Conservation (phyloP, 371 early-diverging fungal species). For the Mucor indicus region DNA sequence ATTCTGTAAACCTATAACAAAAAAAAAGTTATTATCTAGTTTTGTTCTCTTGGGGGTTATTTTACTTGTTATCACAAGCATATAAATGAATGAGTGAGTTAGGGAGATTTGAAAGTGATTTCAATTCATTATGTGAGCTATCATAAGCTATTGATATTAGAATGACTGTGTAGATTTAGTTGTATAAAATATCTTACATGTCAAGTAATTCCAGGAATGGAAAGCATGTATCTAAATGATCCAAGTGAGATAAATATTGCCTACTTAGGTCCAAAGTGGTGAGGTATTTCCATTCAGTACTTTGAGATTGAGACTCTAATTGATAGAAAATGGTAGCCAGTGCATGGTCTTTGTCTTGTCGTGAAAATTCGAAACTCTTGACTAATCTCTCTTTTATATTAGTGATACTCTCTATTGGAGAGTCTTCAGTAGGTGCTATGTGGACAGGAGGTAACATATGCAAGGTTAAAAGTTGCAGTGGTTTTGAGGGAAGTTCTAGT, state of each 20-base stretch:
- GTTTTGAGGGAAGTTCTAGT: neutral
- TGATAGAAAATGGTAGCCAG: neutral
- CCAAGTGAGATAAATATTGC: conserved; percentile 17
- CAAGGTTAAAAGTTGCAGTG: neutral
- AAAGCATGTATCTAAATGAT: conserved; percentile 16
- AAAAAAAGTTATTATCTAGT: neutral
- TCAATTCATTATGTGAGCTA: conserved; percentile 42
- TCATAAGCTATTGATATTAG: neutral
- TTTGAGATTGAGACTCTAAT: neutral
- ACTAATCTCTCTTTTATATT: neutral
- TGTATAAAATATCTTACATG: conserved; percentile 21
- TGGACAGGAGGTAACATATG: neutral
- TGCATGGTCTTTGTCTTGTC: neutral
- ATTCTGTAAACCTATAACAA: conserved; percentile 27
- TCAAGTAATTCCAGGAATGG: conserved; percentile 30
- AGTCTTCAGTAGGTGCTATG: too few species aligned
- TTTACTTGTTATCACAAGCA: conserved; percentile 34
- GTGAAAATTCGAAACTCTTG: neutral
- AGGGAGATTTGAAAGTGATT: conserved; percentile 24
- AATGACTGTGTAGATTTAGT: neutral
- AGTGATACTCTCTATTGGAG: too few species aligned
- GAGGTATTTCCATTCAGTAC: conserved; percentile 28
- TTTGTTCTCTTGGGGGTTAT: neutral
- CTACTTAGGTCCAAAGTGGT: conserved; percentile 27
- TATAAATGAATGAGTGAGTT: conserved; percentile 23